Conservation (phyloP, 352 stramenopile species). For the Blastocystis sp. region DNA sequence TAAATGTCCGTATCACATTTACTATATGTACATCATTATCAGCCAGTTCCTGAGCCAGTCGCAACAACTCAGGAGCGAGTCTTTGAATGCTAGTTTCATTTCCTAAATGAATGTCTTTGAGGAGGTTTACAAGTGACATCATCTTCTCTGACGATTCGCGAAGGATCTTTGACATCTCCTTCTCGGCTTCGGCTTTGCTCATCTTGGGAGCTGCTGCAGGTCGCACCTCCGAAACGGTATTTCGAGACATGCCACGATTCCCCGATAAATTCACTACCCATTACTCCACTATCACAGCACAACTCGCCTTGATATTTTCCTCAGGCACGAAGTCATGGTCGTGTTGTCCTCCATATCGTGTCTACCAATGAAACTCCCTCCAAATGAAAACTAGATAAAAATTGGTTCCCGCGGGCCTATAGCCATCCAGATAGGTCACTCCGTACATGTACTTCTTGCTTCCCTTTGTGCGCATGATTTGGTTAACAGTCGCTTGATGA, state of each 20-base stretch:
- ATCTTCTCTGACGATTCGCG: neutral
- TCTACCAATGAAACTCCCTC: neutral
- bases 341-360: neutral
- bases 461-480: neutral
- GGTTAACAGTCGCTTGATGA: neutral
- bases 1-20: neutral
- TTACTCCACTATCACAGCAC: neutral
- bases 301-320: neutral
- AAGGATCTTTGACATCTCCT: neutral
- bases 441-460: neutral
- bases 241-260: neutral
- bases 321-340: neutral
- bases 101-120: neutral
- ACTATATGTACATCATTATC: neutral
- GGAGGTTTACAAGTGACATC: neutral
- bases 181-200: neutral
- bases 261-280: neutral
- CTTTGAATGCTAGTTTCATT: neutral
- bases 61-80: neutral
- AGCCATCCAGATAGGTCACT: neutral
- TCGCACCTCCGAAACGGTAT: neutral
- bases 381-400: neutral
- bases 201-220: too few species aligned
- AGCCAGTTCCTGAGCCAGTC: neutral
- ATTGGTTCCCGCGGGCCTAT: neutral